Percentiles rank a stretch among this genome's conserved stretches.
Conservation (phyloP, 306 rosid species). For the Ziziphus jujuba region DNA sequence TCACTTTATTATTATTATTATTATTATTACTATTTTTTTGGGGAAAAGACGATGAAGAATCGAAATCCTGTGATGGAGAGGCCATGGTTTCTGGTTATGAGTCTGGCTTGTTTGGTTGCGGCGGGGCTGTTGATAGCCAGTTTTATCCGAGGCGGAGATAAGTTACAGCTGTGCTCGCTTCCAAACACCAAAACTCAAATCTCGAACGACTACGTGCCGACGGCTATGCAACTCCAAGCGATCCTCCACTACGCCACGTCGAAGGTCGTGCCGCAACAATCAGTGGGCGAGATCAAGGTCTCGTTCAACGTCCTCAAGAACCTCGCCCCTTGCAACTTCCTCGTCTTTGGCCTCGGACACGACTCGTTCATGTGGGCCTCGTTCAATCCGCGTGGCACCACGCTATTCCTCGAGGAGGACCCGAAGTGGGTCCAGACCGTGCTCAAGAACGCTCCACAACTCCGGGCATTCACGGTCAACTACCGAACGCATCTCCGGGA, state of each 20-base stretch:
- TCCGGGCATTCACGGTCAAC: conserved; percentile 56
- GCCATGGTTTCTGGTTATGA: conserved; percentile 41
- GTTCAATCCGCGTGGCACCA: conserved; percentile 71
- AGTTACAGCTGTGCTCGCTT: conserved; percentile 37
- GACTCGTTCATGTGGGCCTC: conserved; percentile 98
- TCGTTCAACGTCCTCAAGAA: conserved; percentile 62
- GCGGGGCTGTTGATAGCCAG: conserved; percentile 40
- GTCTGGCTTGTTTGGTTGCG: conserved; percentile 46
- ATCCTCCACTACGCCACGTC: conserved; percentile 93
- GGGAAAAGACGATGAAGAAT: conserved; percentile 27
- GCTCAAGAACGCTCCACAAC: conserved; percentile 56
- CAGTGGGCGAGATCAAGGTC: conserved; percentile 58
- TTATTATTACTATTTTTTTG: neutral
- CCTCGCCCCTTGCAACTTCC: conserved; percentile 59
- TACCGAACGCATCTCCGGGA: conserved; percentile 73
- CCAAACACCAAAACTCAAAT: conserved; percentile 13
- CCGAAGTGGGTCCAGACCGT: conserved; percentile 83
- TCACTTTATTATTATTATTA: no score
- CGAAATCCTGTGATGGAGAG: conserved; percentile 28
- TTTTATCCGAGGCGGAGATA: conserved; percentile 29
- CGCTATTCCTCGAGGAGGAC: conserved; percentile 86
- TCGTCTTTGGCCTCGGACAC: conserved; percentile 84
- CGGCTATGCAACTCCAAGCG: conserved; percentile 52
- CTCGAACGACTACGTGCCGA: conserved; percentile 12
- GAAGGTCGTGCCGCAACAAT: conserved; percentile 63